Evolutionary conservation across 352 stramenopile species (phyloP).

Genomic region (Globisporangium irregulare): DNA sequence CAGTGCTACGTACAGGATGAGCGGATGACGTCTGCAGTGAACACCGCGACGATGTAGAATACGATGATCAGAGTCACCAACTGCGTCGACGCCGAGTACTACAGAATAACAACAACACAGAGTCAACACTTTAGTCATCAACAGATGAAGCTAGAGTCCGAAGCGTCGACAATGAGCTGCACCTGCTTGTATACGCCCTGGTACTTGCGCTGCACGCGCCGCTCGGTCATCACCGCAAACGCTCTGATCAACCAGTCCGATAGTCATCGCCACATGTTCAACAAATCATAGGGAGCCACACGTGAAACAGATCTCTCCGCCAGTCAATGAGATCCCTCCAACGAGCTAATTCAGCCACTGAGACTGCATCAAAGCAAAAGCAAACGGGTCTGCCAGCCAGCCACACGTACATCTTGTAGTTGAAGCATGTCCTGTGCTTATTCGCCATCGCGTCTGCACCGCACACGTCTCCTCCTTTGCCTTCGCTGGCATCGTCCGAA

Average conservation of each 20-base stretch:
- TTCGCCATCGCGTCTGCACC: neutral
- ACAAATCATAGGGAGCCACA: neutral
- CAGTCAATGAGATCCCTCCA: neutral
- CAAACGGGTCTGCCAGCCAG: neutral
- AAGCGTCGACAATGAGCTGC: neutral
- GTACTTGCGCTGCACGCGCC: constrained; percentile 50
- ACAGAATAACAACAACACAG: neutral
- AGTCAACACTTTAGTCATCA: neutral
- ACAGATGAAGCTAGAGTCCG: neutral
- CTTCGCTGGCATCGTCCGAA: neutral
- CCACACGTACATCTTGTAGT: constrained; percentile 9
- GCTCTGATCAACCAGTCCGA: constrained; percentile 8
- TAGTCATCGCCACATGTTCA: neutral
- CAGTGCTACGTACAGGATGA: constrained; percentile 11
- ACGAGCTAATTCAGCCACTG: neutral
- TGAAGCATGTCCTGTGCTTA: neutral
- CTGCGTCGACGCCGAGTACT: constrained; percentile 53
- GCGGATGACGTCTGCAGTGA: constrained; percentile 25
- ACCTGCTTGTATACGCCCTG: constrained; percentile 56
- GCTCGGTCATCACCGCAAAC: constrained; percentile 56
- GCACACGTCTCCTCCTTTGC: neutral
- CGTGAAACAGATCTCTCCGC: neutral
- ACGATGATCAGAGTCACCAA: constrained; percentile 53
- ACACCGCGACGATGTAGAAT: constrained; percentile 49
- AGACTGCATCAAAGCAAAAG: neutral